Base-by-base conservation (phyloP, 2,329 filamentous ascomycete species). In the Oidium heveae region DNA sequence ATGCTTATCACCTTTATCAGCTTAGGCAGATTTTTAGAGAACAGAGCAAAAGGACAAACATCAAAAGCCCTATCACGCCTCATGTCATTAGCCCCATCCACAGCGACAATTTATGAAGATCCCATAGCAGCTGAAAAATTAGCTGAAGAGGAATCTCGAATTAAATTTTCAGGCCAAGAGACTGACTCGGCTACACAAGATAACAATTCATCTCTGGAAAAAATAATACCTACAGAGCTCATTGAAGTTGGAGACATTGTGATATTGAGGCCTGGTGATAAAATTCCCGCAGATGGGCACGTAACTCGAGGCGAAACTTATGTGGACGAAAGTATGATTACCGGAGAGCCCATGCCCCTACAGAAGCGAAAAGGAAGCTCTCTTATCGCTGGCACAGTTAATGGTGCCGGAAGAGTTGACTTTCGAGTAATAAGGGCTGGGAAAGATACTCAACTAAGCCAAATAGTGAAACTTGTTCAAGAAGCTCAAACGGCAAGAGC, bases 1-100 rank as follows among this genome's bases (percentile, higher is more conserved):
- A 98, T 96, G 91, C 74, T 98, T 53, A 88, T 98, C 66, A 94
- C 87, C 0, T 96, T 98, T 65, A 86, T 95, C 66, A 87, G 84
- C 0, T 70, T 98, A 2, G 86, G 91, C 4, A 81, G 91, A 37
- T 98, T 84, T 70, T 70, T 98, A 18, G 91, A 98, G 68, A 98
- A 96, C 65, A 74, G 81, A 18, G 91, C 91, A 54, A 98, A 96
- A 70, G 91, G 91, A 0, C 86, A 96, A 68, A 98, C 91, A 0
- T 95, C 88, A 5, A 91, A 86, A 65, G 91, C 91, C 0, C 75
- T 98, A 2, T 96, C 89, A 8, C 77, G 82, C 24, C 77, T 98
- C 36, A 98, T 98, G 91, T 95, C 86, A 16, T 73, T 98, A 51
- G 86, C 91, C 28, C 91, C 91, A 1, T 94, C 88, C 0, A 96